Percentiles rank a stretch among this genome's conserved stretches.
Conservation (phyloP, 495 filamentous ascomycete species). For the Xylaria sp. region DNA sequence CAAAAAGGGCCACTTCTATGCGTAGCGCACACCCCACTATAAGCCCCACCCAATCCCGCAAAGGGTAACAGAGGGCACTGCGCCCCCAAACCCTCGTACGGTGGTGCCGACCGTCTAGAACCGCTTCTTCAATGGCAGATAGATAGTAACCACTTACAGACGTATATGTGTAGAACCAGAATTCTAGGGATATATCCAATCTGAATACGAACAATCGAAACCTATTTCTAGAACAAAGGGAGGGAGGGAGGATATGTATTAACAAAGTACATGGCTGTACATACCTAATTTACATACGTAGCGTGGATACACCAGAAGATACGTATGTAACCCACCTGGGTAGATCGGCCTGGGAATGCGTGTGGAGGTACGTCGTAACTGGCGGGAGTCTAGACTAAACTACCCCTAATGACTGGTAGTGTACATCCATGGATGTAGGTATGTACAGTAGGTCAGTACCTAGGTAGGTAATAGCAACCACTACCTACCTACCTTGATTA, state of each 20-base stretch:
- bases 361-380: constrained; percentile 1
- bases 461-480: not conserved
- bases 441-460: too few species aligned
- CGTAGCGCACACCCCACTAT: not conserved
- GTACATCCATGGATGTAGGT: not conserved
- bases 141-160: not conserved
- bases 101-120: not conserved
- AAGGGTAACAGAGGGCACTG: constrained; percentile 7
- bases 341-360: not conserved
- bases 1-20: constrained; percentile 3
- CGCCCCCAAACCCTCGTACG: constrained; percentile 14
- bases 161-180: too few species aligned
- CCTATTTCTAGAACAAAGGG: constrained; percentile 18
- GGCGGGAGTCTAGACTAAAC: not conserved
- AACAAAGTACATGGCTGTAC: not conserved
- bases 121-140: not conserved
- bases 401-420: not conserved
- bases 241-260: not conserved
- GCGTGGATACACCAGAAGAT: not conserved
- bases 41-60: not conserved
- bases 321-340: not conserved
- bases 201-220: not conserved
- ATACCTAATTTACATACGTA: too few species aligned
- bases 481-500: not conserved
- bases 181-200: too few species aligned